A percentile compares a stretch with the other conserved stretches of the same genome.
These are phyloP conservation scores for Viola odorata DNA, from an alignment of 345 rosid genomes.

Conservation along the genomic window DNA sequence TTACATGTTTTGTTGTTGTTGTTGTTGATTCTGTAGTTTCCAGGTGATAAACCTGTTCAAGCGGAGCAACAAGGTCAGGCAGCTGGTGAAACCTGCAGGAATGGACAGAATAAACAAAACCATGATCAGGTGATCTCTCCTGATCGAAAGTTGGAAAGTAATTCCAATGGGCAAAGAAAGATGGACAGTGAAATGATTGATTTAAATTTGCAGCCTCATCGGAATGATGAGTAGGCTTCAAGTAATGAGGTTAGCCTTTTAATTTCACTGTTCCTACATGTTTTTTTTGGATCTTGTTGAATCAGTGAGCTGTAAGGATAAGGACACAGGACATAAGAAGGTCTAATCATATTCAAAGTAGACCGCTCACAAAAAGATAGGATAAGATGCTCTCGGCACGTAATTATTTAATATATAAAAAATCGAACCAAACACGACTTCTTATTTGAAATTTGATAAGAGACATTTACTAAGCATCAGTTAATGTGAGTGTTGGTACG, in stretches of 20 bases:
- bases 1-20: neutral
- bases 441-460: too few relatives aligned
- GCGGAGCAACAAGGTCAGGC: conserved; percentile 23
- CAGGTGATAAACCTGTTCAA: conserved; percentile 46
- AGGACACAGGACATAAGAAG: neutral
- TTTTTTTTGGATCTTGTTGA: neutral
- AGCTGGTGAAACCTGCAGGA: conserved; percentile 27
- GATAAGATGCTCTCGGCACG: too few relatives aligned
- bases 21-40: conserved; percentile 43
- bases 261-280: neutral
- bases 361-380: too few relatives aligned
- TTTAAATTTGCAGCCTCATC: conserved; percentile 64
- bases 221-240: conserved; percentile 47
- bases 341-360: too few relatives aligned
- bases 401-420: too few relatives aligned
- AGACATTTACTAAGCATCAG: too few relatives aligned
- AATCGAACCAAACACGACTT: too few relatives aligned
- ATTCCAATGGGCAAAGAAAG: conserved; percentile 32
- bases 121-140: conserved; percentile 29
- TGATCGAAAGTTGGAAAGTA: conserved; percentile 22
- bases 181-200: conserved; percentile 51
- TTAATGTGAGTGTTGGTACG: too few relatives aligned
- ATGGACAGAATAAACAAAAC: conserved; percentile 25
- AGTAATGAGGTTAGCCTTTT: conserved; percentile 50
- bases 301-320: neutral